Percentiles rank a stretch among this genome's conserved stretches.
These are phyloP conservation scores for Cercospora canescens DNA, from an alignment of 2,329 filamentous ascomycete species.

Conservation along the genomic window DNA sequence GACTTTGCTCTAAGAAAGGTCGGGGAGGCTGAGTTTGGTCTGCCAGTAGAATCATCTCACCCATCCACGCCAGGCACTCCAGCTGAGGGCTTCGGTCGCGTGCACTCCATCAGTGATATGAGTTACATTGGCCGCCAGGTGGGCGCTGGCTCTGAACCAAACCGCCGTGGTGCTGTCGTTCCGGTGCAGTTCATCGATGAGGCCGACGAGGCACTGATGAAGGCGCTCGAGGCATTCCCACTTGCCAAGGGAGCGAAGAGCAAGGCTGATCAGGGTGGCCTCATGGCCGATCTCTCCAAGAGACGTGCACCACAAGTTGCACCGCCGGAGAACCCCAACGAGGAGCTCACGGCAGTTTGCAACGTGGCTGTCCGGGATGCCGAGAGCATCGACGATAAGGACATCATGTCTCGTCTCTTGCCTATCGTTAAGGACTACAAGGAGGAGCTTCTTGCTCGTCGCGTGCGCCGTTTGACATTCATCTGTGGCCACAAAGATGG, in stretches of 20 bases:
- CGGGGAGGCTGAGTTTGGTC: slow-evolving; percentile 84
- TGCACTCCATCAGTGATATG: slow-evolving; percentile 96
- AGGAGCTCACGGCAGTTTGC: slow-evolving; percentile 86
- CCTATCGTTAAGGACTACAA: slow-evolving; percentile 77
- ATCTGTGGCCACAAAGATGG: slow-evolving; percentile 94
- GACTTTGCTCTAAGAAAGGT: slow-evolving; percentile 95
- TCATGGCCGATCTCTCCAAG: slow-evolving; percentile 71
- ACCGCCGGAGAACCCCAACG: slow-evolving; percentile 58
- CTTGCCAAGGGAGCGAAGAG: slow-evolving; percentile 37
- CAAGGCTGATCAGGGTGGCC: slow-evolving; percentile 48
- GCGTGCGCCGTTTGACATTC: slow-evolving; percentile 89
- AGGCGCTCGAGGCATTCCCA: slow-evolving; percentile 82
- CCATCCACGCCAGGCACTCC: slow-evolving; percentile 70
- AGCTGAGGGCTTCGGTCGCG: slow-evolving; percentile 69
- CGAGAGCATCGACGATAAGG: slow-evolving; percentile 78
- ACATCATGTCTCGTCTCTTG: slow-evolving; percentile 74
- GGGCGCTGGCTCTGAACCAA: slow-evolving; percentile 64
- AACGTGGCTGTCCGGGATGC: slow-evolving; percentile 90
- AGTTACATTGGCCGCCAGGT: slow-evolving; percentile 76
- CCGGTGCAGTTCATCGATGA: slow-evolving; percentile 94
- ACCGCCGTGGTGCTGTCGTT: slow-evolving; percentile 89
- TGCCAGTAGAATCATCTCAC: slow-evolving; percentile 74
- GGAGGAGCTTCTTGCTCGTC: slow-evolving; percentile 76
- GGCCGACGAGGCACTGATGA: slow-evolving; percentile 79
- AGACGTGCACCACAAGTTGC: slow-evolving; percentile 59